phyloP scores from a whole-genome alignment of 2,329 filamentous ascomycete species.

The Penicillium brevicompactum region DNA sequence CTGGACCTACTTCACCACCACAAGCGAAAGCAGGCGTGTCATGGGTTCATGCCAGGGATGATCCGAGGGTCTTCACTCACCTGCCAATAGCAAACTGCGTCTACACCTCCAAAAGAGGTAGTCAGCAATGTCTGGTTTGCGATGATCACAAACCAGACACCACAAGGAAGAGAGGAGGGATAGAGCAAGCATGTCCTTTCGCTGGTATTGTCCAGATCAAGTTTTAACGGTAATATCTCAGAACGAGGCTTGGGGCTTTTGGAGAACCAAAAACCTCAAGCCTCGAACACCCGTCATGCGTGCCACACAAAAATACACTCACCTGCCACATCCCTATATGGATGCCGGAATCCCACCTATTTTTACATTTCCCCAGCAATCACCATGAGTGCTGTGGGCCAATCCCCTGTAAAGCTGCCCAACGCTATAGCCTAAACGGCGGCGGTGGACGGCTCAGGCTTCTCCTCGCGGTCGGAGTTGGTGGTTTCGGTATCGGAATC shows the following conservation, averaged over 20 bases:
- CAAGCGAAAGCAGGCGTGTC: background rate
- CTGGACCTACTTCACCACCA: background rate
- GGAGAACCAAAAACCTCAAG: constrained; percentile 11
- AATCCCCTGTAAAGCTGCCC: background rate
- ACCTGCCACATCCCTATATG: constrained; percentile 7
- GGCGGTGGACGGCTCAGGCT: background rate
- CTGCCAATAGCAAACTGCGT: constrained; percentile 16
- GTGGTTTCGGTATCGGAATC: constrained; percentile 14
- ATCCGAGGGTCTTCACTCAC: background rate
- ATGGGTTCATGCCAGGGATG: background rate
- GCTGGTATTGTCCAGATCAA: constrained; percentile 98
- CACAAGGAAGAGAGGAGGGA: constrained; percentile 7
- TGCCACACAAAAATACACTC: constrained; percentile 16
- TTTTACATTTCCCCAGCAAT: background rate
- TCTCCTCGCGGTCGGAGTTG: constrained; percentile 6
- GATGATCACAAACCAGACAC: constrained; percentile 10
- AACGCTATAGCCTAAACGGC: background rate
- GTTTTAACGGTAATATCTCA: constrained; percentile 87
- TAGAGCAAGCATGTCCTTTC: constrained; percentile 67
- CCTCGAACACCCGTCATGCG: constrained; percentile 30
- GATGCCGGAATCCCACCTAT: background rate
- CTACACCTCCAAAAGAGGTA: constrained; percentile 12
- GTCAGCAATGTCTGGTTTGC: constrained; percentile 18
- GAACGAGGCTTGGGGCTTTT: constrained; percentile 29
- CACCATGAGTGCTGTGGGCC: background rate